These are phyloP conservation scores for Malassezia globosa DNA, from an alignment of 1,284 basidiomycete species.

Conservation along the genomic window DNA sequence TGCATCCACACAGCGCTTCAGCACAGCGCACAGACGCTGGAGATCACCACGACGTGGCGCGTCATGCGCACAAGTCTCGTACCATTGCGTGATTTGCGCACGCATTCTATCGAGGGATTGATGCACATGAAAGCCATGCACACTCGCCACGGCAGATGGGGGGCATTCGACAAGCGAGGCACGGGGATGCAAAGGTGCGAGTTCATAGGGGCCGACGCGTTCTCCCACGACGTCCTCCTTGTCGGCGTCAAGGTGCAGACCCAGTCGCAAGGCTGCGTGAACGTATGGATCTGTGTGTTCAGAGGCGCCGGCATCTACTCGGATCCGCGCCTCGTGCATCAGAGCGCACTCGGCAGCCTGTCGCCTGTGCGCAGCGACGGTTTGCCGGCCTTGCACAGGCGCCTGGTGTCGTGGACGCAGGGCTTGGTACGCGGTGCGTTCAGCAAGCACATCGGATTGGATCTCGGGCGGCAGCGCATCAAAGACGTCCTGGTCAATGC, in stretches of 20 bases:
- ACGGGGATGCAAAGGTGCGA: not conserved
- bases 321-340: constrained; percentile 11
- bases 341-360: constrained; percentile 21
- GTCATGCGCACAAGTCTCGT: constrained; percentile 16
- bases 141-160: not conserved
- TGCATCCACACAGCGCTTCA: constrained; percentile 7
- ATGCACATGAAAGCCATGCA: not conserved
- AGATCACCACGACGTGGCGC: constrained; percentile 28
- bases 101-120: constrained; percentile 5
- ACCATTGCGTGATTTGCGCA: constrained; percentile 23
- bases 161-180: constrained; percentile 16
- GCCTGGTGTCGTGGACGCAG: constrained; percentile 17
- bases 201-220: too few species aligned
- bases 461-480: constrained; percentile 25
- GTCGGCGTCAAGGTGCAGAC: constrained; percentile 9
- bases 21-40: constrained; percentile 12
- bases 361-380: constrained; percentile 22
- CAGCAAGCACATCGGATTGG: constrained; percentile 25
- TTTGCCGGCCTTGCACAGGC: constrained; percentile 12
- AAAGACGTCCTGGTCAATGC: constrained; percentile 34
- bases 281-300: constrained; percentile 16
- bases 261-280: too few species aligned
- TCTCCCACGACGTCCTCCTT: not conserved
- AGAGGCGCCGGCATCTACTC: constrained; percentile 6
- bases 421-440: too few species aligned